These are phyloP conservation scores for Nepenthes gracilis DNA, from an alignment of 148 eudicot species.

Conservation along the genomic window DNA sequence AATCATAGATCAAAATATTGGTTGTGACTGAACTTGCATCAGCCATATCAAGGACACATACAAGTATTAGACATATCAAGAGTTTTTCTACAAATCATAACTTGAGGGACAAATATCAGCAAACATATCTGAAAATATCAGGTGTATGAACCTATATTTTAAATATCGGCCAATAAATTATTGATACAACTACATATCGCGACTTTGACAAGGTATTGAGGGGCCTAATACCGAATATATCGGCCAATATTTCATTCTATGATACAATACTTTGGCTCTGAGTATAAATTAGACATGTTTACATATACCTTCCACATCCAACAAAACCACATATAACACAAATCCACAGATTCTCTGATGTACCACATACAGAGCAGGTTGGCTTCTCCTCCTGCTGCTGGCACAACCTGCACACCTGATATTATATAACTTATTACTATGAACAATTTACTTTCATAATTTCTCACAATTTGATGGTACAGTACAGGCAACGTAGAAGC, in stretches of 20 bases:
- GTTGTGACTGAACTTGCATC: too few relatives aligned
- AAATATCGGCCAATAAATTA: too few relatives aligned
- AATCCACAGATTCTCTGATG: conserved; percentile 70
- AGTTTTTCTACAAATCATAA: too few relatives aligned
- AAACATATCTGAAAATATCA: too few relatives aligned
- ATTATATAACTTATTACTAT: conserved; percentile 3
- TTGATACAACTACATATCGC: too few relatives aligned
- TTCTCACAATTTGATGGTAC: too few relatives aligned
- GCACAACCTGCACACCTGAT: conserved; percentile 86
- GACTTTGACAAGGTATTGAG: too few relatives aligned
- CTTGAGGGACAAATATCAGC: too few relatives aligned
- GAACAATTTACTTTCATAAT: neutral
- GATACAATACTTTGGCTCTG: neutral
- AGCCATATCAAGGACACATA: too few relatives aligned
- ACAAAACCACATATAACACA: conserved; percentile 96
- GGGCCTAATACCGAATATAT: too few relatives aligned
- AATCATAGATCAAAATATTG: neutral
- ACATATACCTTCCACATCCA: conserved; percentile 91
- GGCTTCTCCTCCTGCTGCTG: conserved; percentile 88
- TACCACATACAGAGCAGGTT: conserved; percentile 68
- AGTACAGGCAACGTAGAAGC: neutral
- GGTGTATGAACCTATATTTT: too few relatives aligned
- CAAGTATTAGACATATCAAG: too few relatives aligned
- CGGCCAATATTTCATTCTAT: neutral
- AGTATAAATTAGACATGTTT: neutral